phyloP scores from a whole-genome alignment of 2,329 filamentous ascomycete genomes.

The Xylariaceae sp. region DNA sequence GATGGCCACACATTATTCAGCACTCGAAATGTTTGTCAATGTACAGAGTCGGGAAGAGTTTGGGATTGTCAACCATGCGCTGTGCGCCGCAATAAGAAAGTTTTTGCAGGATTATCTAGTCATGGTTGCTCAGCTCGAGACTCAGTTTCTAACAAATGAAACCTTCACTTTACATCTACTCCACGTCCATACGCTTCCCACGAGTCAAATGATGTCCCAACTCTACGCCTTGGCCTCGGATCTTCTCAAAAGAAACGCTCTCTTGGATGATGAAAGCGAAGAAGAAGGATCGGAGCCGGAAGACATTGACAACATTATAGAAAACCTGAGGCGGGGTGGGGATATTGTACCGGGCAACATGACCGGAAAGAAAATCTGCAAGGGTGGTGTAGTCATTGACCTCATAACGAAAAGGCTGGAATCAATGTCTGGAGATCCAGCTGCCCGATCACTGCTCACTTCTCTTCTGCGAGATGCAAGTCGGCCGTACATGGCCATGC shows the following conservation, averaged over 20 bases:
- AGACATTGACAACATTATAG: slow-evolving; percentile 91
- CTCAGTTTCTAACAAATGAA: slow-evolving; percentile 86
- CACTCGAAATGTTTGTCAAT: slow-evolving; percentile 90
- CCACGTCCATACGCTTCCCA: slow-evolving; percentile 88
- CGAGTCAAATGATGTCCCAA: slow-evolving; percentile 88
- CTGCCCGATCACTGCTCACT: slow-evolving; percentile 80
- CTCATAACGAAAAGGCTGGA: slow-evolving; percentile 84
- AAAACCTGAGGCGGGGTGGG: slow-evolving; percentile 85
- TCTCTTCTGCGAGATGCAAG: slow-evolving; percentile 86
- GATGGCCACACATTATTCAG: slow-evolving; percentile 92
- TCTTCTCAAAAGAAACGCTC: slow-evolving; percentile 83
- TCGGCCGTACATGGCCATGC: slow-evolving; percentile 94
- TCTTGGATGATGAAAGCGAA: slow-evolving; percentile 79
- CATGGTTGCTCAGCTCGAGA: slow-evolving; percentile 90
- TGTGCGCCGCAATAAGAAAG: slow-evolving; percentile 93
- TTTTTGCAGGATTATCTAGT: slow-evolving; percentile 92
- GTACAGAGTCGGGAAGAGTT: slow-evolving; percentile 93
- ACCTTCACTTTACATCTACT: slow-evolving; percentile 92
- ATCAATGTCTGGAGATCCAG: slow-evolving; percentile 91
- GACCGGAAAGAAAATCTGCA: slow-evolving; percentile 89
- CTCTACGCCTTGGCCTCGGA: slow-evolving; percentile 88
- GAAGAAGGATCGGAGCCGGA: slow-evolving; percentile 78
- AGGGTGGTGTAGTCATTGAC: slow-evolving; percentile 93
- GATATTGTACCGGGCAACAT: slow-evolving; percentile 80
- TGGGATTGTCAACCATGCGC: slow-evolving; percentile 90